phyloP scores from a whole-genome alignment of 2,329 filamentous ascomycete genomes.

The Blastomyces parvus region DNA sequence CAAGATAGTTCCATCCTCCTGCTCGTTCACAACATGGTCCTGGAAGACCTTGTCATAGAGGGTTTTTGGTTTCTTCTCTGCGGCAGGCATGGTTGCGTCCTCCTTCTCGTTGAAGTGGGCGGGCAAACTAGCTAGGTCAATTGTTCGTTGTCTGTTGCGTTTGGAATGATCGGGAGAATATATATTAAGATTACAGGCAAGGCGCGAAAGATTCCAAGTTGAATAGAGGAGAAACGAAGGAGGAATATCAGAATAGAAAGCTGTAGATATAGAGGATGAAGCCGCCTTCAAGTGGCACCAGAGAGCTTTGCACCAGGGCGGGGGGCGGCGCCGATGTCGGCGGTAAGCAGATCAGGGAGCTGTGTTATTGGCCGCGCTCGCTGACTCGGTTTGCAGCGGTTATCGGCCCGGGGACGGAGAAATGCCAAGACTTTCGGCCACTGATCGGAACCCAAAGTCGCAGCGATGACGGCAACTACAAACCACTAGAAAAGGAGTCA shows the following conservation, averaged over 20 bases:
- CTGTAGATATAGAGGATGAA: not conserved
- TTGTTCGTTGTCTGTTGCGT: constrained; percentile 19
- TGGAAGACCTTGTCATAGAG: constrained; percentile 97
- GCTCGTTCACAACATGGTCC: constrained; percentile 89
- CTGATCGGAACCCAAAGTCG: constrained; percentile 9
- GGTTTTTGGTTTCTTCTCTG: constrained; percentile 63
- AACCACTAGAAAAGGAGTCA: not conserved
- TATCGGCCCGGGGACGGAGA: not conserved
- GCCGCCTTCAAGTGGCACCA: not conserved
- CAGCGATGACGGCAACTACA: not conserved
- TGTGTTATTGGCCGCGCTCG: constrained; percentile 21
- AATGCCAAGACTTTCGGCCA: not conserved
- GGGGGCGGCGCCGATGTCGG: constrained; percentile 30
- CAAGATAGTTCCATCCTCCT: constrained; percentile 82
- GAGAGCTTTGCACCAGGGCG: constrained; percentile 15
- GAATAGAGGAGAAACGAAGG: not conserved
- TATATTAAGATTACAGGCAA: not conserved
- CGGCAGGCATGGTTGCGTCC: constrained; percentile 57
- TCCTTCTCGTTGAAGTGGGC: not conserved
- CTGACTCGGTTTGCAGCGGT: not conserved
- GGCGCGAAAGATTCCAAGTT: not conserved
- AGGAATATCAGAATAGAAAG: not conserved
- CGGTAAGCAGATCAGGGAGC: constrained; percentile 26
- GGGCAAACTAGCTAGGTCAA: not conserved
- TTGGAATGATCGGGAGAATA: not conserved